These are phyloP conservation scores for Lignosus rhinocerotis DNA, from an alignment of 1,284 basidiomycete species.

Conservation along the genomic window DNA sequence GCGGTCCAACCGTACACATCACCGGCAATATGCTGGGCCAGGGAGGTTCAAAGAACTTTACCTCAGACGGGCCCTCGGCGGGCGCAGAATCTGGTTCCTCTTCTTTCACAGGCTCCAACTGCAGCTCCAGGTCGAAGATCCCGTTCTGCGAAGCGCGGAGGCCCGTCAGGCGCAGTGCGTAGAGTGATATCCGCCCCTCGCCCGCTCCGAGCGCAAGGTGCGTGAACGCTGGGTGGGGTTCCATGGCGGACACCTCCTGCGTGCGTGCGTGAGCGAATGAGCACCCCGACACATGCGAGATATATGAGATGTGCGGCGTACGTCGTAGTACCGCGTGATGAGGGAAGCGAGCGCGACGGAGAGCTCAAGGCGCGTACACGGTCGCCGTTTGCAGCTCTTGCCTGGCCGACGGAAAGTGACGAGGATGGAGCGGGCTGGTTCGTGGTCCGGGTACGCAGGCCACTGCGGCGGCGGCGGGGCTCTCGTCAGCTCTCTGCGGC, in stretches of 20 bases:
- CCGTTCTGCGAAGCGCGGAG: slow-evolving; percentile 10
- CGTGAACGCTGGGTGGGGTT: slow-evolving; percentile 9
- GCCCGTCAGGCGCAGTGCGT: slow-evolving; percentile 13
- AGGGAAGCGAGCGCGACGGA: slow-evolving; percentile 10
- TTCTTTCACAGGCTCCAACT: slow-evolving; percentile 5
- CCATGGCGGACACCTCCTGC: slow-evolving; percentile 15
- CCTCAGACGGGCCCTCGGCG: background rate
- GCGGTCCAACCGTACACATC: background rate
- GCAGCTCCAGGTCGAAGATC: slow-evolving; percentile 13
- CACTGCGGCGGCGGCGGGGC: slow-evolving; percentile 6
- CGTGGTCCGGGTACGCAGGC: slow-evolving; percentile 20
- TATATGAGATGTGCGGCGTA: background rate
- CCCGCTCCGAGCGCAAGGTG: slow-evolving; percentile 16
- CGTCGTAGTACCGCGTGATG: slow-evolving; percentile 15
- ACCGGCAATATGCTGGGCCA: slow-evolving; percentile 6
- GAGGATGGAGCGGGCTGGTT: slow-evolving; percentile 5
- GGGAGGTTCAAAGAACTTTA: background rate
- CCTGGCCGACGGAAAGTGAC: slow-evolving; percentile 7
- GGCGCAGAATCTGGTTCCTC: background rate
- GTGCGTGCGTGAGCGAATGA: background rate
- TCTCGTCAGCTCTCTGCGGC: background rate
- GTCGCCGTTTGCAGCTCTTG: background rate
- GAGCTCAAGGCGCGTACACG: slow-evolving; percentile 12
- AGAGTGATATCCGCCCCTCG: slow-evolving; percentile 15
- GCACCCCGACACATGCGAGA: background rate